Evolutionary conservation across 495 filamentous ascomycete species (phyloP).

Genomic region (Penicillium maclennaniae): DNA sequence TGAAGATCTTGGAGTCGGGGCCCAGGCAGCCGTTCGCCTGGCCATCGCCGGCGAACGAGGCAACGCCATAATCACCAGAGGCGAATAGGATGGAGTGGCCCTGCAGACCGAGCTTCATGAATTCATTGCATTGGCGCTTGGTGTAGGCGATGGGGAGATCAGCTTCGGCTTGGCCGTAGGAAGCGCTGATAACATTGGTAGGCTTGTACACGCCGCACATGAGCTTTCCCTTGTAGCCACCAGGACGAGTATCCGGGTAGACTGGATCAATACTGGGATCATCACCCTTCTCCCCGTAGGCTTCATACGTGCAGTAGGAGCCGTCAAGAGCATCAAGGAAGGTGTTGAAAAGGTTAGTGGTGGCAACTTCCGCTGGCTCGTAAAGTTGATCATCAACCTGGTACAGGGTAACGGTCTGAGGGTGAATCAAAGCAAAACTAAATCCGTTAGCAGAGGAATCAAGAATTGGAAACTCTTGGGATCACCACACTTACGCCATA

Average conservation of each 20-base stretch:
- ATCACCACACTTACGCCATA: slow-evolving; percentile 26
- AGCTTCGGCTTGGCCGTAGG: slow-evolving; percentile 53
- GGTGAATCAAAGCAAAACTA: slow-evolving; percentile 44
- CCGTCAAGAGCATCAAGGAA: slow-evolving; percentile 59
- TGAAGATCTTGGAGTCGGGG: slow-evolving; percentile 42
- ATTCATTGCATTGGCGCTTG: slow-evolving; percentile 55
- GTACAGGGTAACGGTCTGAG: slow-evolving; percentile 53
- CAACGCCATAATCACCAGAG: slow-evolving; percentile 59
- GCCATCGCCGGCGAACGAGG: slow-evolving; percentile 35
- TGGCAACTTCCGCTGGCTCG: slow-evolving; percentile 29
- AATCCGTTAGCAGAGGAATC: background rate
- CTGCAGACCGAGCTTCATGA: slow-evolving; percentile 62
- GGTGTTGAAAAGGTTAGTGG: slow-evolving; percentile 44
- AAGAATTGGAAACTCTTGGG: background rate
- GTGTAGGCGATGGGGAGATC: slow-evolving; percentile 49
- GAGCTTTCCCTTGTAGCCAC: slow-evolving; percentile 52
- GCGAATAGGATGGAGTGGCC: slow-evolving; percentile 59
- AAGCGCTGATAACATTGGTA: slow-evolving; percentile 60
- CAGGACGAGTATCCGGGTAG: slow-evolving; percentile 52
- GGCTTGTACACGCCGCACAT: slow-evolving; percentile 61
- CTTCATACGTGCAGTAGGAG: slow-evolving; percentile 30
- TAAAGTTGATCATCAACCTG: slow-evolving; percentile 53
- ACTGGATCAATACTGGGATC: slow-evolving; percentile 39
- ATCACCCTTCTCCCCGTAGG: slow-evolving; percentile 47
- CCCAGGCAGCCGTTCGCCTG: slow-evolving; percentile 33